A percentile compares a stretch with the other conserved stretches of the same genome.
Conservation (phyloP, 805 yeast species). For the Metschnikowia lunata region DNA sequence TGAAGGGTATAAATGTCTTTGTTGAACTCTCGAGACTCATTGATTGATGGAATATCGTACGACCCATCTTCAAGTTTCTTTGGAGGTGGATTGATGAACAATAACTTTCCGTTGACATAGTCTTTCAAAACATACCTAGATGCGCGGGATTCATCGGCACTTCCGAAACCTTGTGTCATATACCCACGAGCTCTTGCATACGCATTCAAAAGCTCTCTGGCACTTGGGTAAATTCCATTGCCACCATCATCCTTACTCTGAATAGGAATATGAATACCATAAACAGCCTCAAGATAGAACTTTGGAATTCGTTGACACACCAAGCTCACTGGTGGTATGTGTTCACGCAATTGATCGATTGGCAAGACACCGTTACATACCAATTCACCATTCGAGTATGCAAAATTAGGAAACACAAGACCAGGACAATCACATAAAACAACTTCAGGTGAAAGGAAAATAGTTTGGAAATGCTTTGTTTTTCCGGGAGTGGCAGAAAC, state of each 20-base stretch:
- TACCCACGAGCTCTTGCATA: conserved; percentile 96
- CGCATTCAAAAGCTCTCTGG: conserved; percentile 82
- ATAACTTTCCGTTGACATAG: conserved; percentile 86
- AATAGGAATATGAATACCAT: conserved; percentile 85
- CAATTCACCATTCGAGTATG: conserved; percentile 91
- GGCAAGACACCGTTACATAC: conserved; percentile 99
- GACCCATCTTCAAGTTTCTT: conserved; percentile 49
- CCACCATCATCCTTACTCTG: conserved; percentile 84
- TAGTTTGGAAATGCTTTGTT: conserved; percentile 98
- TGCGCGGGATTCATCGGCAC: conserved; percentile 95
- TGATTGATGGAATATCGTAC: conserved; percentile 47
- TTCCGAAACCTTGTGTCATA: conserved; percentile 95
- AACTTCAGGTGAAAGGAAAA: conserved; percentile 74
- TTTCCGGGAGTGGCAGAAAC: conserved; percentile 99
- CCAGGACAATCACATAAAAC: conserved; percentile 98
- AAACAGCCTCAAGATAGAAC: conserved; percentile 80
- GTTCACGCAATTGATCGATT: conserved; percentile 92
- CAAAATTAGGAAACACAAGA: conserved; percentile 95
- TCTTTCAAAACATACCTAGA: conserved; percentile 90
- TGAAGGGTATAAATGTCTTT: conserved; percentile 64
- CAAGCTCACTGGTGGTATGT: conserved; percentile 80
- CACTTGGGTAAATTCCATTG: conserved; percentile 72
- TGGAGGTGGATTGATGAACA: conserved; percentile 89
- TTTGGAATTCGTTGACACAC: conserved; percentile 89
- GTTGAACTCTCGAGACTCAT: conserved; percentile 54